These are phyloP conservation scores for Aethionema arabicum DNA, from an alignment of 345 rosid genomes.

Conservation along the genomic window DNA sequence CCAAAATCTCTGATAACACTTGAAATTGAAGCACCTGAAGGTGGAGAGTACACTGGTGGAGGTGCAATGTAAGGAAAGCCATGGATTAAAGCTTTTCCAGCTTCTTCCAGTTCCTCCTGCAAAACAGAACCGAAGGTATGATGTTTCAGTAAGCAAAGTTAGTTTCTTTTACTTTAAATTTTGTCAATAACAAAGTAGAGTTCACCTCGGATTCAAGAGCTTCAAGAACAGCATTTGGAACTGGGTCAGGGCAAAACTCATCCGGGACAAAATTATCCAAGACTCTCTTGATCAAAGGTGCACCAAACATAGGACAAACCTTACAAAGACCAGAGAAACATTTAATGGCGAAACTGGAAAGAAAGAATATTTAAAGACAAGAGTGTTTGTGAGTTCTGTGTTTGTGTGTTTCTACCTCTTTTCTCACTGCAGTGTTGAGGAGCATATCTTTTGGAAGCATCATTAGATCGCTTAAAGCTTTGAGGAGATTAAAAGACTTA, in stretches of 20 bases:
- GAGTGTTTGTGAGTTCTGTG: constrained; percentile 4
- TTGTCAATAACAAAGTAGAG: constrained; percentile 24
- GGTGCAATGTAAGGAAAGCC: constrained; percentile 64
- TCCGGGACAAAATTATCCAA: constrained; percentile 69
- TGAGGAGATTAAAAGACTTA: constrained; percentile 77
- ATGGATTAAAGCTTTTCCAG: constrained; percentile 23
- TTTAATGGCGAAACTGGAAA: constrained; percentile 7
- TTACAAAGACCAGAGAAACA: constrained; percentile 29
- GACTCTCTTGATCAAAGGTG: constrained; percentile 74
- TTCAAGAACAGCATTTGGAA: constrained; percentile 75
- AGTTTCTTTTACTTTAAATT: constrained; percentile 1
- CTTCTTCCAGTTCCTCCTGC: constrained; percentile 30
- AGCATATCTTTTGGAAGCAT: constrained; percentile 99
- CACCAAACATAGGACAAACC: constrained; percentile 87
- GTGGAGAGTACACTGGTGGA: constrained; percentile 56
- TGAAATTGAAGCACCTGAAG: constrained; percentile 56
- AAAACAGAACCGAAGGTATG: constrained; percentile 1
- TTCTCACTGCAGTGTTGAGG: constrained; percentile 57
- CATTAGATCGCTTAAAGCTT: constrained; percentile 93
- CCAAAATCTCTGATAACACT: constrained; percentile 46
- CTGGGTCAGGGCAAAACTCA: constrained; percentile 91
- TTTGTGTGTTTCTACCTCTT: constrained; percentile 58
- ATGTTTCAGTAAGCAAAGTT: constrained; percentile 22
- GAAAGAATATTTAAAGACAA: neutral
- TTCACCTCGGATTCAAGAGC: constrained; percentile 72